A percentile compares a stretch with the other conserved stretches of the same genome.
phyloP scores from a whole-genome alignment of 2,329 filamentous ascomycete species.

The Fusarium pininemorale region DNA sequence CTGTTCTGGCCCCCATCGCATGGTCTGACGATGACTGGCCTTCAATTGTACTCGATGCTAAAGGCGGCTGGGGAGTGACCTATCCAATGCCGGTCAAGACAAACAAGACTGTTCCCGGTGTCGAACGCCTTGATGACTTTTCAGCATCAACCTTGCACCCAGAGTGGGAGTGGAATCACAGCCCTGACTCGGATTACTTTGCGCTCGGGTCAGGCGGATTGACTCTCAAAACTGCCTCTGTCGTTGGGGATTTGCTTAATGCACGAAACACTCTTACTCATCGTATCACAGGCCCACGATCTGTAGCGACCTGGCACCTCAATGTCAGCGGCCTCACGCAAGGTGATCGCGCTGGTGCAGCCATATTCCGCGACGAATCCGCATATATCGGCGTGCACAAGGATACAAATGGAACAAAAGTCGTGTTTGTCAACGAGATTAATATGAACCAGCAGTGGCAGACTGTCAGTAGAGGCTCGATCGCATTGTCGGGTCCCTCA shows the following conservation, averaged over 20 bases:
- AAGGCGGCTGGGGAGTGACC: neutral
- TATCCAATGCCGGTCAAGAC: neutral
- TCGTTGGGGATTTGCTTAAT: neutral
- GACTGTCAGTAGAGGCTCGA: neutral
- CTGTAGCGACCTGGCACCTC: neutral
- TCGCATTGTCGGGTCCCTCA: neutral
- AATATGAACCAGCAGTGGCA: neutral
- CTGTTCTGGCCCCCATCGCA: neutral
- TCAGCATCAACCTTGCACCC: neutral
- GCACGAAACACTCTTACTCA: neutral
- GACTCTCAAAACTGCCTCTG: neutral
- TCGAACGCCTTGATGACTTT: neutral
- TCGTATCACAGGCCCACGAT: neutral
- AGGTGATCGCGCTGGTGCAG: neutral
- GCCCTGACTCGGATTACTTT: neutral
- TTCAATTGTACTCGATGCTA: neutral
- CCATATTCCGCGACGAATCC: neutral
- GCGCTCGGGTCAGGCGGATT: neutral
- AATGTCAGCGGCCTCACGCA: neutral
- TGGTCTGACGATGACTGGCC: neutral
- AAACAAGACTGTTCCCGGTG: neutral
- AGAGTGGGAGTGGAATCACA: neutral
- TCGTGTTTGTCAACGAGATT: neutral
- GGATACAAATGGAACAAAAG: neutral
- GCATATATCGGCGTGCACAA: neutral